Evolutionary conservation across 441 rosid species (phyloP).

Genomic region (Jatropha podagrica): DNA sequence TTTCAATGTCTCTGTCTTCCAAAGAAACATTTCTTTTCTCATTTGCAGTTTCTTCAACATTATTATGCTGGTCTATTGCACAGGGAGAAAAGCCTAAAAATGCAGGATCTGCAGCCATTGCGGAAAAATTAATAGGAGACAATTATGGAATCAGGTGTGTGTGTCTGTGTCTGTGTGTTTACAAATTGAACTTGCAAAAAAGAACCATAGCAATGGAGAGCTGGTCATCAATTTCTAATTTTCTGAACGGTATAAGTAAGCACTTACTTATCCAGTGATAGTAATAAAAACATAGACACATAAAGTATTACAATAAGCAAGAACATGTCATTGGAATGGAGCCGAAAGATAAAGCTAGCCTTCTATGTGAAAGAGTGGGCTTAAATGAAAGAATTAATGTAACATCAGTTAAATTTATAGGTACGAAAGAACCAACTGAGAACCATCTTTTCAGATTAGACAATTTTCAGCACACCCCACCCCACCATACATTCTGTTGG

Average conservation of each 20-base stretch:
- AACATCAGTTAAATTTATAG: not conserved
- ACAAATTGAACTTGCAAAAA: not conserved
- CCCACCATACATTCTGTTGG: not conserved
- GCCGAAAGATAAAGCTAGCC: not conserved
- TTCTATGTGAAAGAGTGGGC: not conserved
- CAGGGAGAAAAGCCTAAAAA: conserved; percentile 39
- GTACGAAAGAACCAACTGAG: not conserved
- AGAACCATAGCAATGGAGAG: not conserved
- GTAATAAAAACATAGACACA: not conserved
- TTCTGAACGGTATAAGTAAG: not conserved
- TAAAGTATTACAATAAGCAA: not conserved
- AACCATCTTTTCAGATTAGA: not conserved
- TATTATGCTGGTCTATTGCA: conserved; percentile 32
- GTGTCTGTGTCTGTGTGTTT: not conserved
- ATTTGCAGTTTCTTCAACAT: conserved; percentile 21
- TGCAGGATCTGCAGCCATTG: conserved; percentile 65
- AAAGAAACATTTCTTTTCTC: conserved; percentile 27
- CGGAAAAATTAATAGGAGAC: not conserved
- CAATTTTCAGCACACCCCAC: not conserved
- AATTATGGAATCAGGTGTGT: not conserved
- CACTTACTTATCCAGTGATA: not conserved
- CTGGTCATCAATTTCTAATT: not conserved
- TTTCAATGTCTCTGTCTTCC: conserved; percentile 52
- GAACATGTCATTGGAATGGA: not conserved
- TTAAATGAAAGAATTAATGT: not conserved